A percentile compares a stretch with the other conserved stretches of the same genome.
Conservation (phyloP, 441 rosid species). For the Croton setiger region DNA sequence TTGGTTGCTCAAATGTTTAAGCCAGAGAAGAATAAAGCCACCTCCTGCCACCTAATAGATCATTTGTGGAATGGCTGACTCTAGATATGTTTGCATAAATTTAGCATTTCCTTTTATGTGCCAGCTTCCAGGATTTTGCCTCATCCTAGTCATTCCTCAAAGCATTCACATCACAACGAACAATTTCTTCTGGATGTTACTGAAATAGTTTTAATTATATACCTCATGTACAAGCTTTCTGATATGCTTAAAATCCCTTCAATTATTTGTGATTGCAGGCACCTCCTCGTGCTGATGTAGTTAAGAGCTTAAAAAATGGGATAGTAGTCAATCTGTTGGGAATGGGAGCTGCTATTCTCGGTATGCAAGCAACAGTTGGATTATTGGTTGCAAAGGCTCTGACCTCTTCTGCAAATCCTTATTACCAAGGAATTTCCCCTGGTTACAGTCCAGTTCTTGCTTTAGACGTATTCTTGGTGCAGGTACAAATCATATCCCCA, state of each 20-base stretch:
- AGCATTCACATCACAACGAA: background rate
- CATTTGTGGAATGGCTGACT: background rate
- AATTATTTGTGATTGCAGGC: constrained; percentile 49
- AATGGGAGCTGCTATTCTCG: constrained; percentile 95
- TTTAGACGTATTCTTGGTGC: constrained; percentile 91
- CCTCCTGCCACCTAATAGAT: background rate
- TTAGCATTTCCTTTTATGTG: background rate
- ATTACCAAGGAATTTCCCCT: constrained; percentile 76
- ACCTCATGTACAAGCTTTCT: background rate
- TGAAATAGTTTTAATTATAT: background rate
- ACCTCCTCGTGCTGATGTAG: constrained; percentile 98
- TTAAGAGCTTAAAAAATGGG: constrained; percentile 83
- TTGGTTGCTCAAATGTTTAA: background rate
- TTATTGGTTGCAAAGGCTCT: constrained; percentile 84
- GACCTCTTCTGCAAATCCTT: constrained; percentile 83
- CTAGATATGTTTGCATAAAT: constrained; percentile 17
- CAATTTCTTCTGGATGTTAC: background rate
- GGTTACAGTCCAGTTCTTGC: constrained; percentile 85
- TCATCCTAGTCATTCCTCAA: background rate
- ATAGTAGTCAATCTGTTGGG: constrained; percentile 77
- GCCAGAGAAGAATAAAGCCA: constrained; percentile 4
- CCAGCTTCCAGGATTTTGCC: background rate
- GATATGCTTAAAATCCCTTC: background rate
- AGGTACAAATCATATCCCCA: constrained; percentile 42
- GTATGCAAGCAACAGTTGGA: constrained; percentile 97